phyloP scores from a whole-genome alignment of 2,329 filamentous ascomycete genomes.

The Claviceps purpurea region DNA sequence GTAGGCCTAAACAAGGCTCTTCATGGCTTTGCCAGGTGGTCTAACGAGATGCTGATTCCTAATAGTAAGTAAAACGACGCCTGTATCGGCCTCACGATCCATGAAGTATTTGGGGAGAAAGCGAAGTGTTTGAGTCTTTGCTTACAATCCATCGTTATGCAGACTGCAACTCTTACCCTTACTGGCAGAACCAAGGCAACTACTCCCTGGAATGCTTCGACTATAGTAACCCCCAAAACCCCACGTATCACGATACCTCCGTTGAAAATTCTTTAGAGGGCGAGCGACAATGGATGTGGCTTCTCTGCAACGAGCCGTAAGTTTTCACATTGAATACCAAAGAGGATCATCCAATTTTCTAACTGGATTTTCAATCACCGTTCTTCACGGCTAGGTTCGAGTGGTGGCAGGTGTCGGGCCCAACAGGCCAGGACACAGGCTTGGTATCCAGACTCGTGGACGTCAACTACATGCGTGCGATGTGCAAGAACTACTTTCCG shows the following conservation, averaged over 20 bases:
- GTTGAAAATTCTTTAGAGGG: slow-evolving; percentile 34
- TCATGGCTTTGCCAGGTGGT: slow-evolving; percentile 42
- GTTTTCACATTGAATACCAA: too few species aligned
- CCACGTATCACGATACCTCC: slow-evolving; percentile 35
- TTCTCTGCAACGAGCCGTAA: slow-evolving; percentile 46
- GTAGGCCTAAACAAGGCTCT: slow-evolving; percentile 40
- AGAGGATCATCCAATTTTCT: too few species aligned
- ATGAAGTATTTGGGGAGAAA: background rate
- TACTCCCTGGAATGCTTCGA: slow-evolving; percentile 12
- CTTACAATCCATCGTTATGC: slow-evolving; percentile 31
- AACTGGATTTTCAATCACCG: background rate
- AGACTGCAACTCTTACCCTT: background rate
- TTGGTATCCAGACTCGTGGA: background rate
- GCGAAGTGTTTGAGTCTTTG: slow-evolving; percentile 24
- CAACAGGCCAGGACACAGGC: background rate
- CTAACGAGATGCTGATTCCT: slow-evolving; percentile 17
- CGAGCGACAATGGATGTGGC: slow-evolving; percentile 43
- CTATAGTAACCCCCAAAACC: slow-evolving; percentile 16
- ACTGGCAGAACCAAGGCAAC: slow-evolving; percentile 11
- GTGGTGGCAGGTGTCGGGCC: slow-evolving; percentile 17
- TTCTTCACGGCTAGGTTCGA: slow-evolving; percentile 9
- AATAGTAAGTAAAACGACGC: background rate
- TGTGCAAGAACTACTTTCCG: slow-evolving; percentile 45
- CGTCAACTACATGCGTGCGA: slow-evolving; percentile 38
- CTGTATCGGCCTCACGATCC: background rate